Base-by-base conservation (phyloP, 305 asterid genomes). In the Fraxinus ornus region DNA sequence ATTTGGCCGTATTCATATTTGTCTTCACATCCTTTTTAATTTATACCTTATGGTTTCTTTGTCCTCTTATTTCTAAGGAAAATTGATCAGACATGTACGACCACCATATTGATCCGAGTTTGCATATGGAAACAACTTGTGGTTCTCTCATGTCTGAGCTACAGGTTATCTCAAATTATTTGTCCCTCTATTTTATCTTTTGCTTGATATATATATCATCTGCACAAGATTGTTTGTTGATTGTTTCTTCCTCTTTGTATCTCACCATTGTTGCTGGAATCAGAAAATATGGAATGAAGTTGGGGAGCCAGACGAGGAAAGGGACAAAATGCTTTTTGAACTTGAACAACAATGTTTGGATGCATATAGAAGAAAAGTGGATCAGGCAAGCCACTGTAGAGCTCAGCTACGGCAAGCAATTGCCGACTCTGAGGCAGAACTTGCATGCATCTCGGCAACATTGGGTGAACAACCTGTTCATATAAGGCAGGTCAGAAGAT, bases 251-350 rank as follows among this genome's bases (percentile, higher is more conserved):
- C 19, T 26, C 26, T 70, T 83, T 74, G 33, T 39, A 32, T 41
- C 47, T 82, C 57, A 15, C 19, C 75, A 60, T 77, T 75, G 36
- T 70, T 78, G 66, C 78, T 76, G 84, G 85, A 60, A 88, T 62
- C 90, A 92, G 98, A 92, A 89, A 91, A 91, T 94, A 84, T 95
- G 98, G 98, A 92, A 94, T 83, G 98, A 95, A 87, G 88, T 94
- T 76, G 99, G 98, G 76, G 99, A 94, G 87, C 87, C 84, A 80
- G 96, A 88, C 62, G 64, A 78, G 2, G 93, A 92, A 80, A 94
- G 96, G 89, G 99, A 94, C 84, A 90, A 87, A 82, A 87, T 93
- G 96, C 91, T 95, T 82, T 85, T 70, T 30, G 97, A 95, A 84
- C 95, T 95, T 52, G 97, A 95, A 84, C 97, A 91, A 88, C 94